Percentiles rank a stretch among this genome's conserved stretches.
These are phyloP conservation scores for Oryza nivara DNA, from an alignment of 176 grass and related monocot species.

Conservation along the genomic window DNA sequence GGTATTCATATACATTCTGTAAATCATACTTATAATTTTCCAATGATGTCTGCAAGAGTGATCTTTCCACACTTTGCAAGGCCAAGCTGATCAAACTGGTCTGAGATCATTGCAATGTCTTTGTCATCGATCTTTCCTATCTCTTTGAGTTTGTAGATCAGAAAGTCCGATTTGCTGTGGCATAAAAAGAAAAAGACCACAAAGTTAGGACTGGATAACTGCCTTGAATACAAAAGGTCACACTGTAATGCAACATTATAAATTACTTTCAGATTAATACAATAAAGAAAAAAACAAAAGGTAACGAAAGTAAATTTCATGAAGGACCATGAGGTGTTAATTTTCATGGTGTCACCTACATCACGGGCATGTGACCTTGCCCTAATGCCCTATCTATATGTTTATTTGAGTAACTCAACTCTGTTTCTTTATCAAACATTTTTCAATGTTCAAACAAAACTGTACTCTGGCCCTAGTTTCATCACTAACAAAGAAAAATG, in stretches of 20 bases:
- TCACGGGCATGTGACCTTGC: not conserved
- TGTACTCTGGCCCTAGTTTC: not conserved
- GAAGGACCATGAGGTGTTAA: not conserved
- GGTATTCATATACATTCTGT: conserved; percentile 18
- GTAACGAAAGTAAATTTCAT: conserved; percentile 6
- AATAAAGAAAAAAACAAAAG: conserved; percentile 3
- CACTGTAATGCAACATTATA: conserved; percentile 4
- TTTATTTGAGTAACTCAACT: not conserved
- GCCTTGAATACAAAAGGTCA: conserved; percentile 12
- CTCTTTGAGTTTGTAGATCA: conserved; percentile 80
- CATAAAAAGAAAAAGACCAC: conserved; percentile 37
- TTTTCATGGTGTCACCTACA: conserved; percentile 16
- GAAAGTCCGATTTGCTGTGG: conserved; percentile 74
- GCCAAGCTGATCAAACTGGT: conserved; percentile 68
- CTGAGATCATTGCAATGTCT: conserved; percentile 57
- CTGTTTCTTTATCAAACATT: conserved; percentile 5
- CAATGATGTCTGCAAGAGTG: conserved; percentile 48
- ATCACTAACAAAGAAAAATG: not conserved
- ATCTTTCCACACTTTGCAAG: conserved; percentile 55
- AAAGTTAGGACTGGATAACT: conserved; percentile 14
- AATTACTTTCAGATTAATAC: conserved; percentile 17
- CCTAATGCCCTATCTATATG: not conserved
- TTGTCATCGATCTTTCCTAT: conserved; percentile 65
- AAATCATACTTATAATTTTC: conserved; percentile 44
- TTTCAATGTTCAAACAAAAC: not conserved